Evolutionary conservation across 2,329 filamentous ascomycete species (phyloP), one percentile per base, ranked within the genome.

Genomic region (Passalora sequoiae): DNA sequence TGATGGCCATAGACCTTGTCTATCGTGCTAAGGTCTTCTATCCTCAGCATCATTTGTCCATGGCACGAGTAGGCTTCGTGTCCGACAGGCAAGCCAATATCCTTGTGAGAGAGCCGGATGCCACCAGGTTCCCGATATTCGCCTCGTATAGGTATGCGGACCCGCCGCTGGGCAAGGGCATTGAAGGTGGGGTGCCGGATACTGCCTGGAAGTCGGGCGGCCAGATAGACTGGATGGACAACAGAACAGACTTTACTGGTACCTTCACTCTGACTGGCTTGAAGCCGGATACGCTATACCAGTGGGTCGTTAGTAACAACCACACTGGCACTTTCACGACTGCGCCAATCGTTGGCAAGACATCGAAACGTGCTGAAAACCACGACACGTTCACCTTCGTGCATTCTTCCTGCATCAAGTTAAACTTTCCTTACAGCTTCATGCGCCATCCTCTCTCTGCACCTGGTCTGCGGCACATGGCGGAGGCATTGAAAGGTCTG

Each of bases 371-470:
- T 4, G 69, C 73, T 12, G 72, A 75, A 4, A 74, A 75, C 31
- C 75, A 81, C 38, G 83, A 82, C 29, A 82, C 80, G 44, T 91
- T 95, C 57, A 94, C 87, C 0, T 98, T 98, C 62, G 69, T 97
- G 6, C 88, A 89, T 3, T 92, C 88, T 0, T 95, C 88, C 2
- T 98, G 92, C 66, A 88, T 97, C 58, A 86, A 96, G 57, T 84
- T 85, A 8, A 84, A 88, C 13, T 88, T 97, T 43, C 92, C 92
- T 0, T 98, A 98, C 66, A 86, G 77, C 31, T 85, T 87, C 0
- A 66, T 89, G n/a, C 78, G 87, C 28, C 87, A 96, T 60, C 80
- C 91, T 0, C 73, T 97, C 2, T 76, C 84, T 8, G 85, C 96
- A 33, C 84, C 84, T 0, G 92, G 92, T 1, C 77, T 96, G 58